Percentiles rank a stretch among this genome's conserved stretches.
Conservation (phyloP, 192 early-diverging fungal genomes). For the Diversispora epigaea region DNA sequence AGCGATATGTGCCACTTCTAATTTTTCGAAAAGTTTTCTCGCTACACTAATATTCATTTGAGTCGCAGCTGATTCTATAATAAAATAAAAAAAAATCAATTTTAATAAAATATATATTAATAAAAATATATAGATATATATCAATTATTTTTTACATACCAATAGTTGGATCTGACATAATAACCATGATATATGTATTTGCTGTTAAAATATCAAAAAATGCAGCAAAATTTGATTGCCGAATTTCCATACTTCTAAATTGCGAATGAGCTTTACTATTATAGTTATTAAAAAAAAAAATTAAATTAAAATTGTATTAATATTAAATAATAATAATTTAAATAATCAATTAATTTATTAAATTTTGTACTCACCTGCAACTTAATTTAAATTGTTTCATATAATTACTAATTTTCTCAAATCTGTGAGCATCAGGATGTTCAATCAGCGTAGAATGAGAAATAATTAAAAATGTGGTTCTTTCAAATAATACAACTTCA, state of each 20-base stretch:
- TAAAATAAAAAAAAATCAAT: background rate
- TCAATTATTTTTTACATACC: slow-evolving; percentile 57
- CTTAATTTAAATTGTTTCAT: slow-evolving; percentile 91
- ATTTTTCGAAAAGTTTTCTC: slow-evolving; percentile 77
- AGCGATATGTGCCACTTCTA: slow-evolving; percentile 56
- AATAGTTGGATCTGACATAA: slow-evolving; percentile 79
- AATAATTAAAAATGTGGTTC: slow-evolving; percentile 94
- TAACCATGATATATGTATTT: slow-evolving; percentile 87
- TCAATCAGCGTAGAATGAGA: slow-evolving; percentile 66
- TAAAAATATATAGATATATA: background rate
- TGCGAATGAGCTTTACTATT: slow-evolving; percentile 72
- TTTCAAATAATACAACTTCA: slow-evolving; percentile 94
- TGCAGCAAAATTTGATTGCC: slow-evolving; percentile 68
- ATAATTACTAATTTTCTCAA: slow-evolving; percentile 89
- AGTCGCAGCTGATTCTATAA: slow-evolving; percentile 75
- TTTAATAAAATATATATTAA: background rate
- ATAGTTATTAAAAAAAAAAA: background rate
- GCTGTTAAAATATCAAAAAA: slow-evolving; percentile 82
- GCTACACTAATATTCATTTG: slow-evolving; percentile 80
- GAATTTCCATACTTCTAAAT: slow-evolving; percentile 88
- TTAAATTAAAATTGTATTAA: slow-evolving; percentile 35
- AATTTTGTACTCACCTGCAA: slow-evolving; percentile 56
- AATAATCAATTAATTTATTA: no score
- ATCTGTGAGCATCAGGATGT: slow-evolving; percentile 72
- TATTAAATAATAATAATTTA: background rate